A percentile compares a stretch with the other conserved stretches of the same genome.
These are phyloP conservation scores for Linnemannia zychae DNA, from an alignment of 192 early-diverging fungal species.

Conservation along the genomic window DNA sequence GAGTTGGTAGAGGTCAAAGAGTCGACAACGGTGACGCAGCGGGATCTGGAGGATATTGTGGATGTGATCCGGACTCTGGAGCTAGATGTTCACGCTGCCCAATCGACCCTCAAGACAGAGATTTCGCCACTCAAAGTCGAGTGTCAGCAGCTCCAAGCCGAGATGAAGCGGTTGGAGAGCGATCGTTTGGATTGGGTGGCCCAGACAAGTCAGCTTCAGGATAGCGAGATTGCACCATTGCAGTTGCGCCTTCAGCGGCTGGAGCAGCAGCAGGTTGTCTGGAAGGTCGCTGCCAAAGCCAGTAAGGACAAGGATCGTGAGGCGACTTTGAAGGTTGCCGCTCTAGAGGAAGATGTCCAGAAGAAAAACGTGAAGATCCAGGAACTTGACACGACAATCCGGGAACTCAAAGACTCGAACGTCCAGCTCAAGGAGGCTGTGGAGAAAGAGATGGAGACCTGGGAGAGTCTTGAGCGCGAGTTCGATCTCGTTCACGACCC, in stretches of 20 bases:
- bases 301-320: conserved; percentile 49
- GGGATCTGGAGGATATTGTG: background rate
- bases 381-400: conserved; percentile 20
- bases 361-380: conserved; percentile 8
- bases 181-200: conserved; percentile 28
- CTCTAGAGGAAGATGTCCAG: conserved; percentile 36
- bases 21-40: background rate
- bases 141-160: conserved; percentile 30
- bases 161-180: conserved; percentile 33
- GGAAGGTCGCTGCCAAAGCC: conserved; percentile 49
- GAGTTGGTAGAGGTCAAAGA: conserved; percentile 20
- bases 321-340: conserved; percentile 15
- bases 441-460: conserved; percentile 37
- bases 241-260: conserved; percentile 48
- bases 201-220: conserved; percentile 22
- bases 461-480: conserved; percentile 50
- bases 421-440: conserved; percentile 19
- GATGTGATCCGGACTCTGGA: conserved; percentile 15
- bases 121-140: conserved; percentile 29
- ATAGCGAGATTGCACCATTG: conserved; percentile 42
- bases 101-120: conserved; percentile 11
- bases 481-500: background rate
- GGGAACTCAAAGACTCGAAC: conserved; percentile 21
- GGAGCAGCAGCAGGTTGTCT: conserved; percentile 50
- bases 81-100: conserved; percentile 14